These are phyloP conservation scores for Mucor indicus DNA, from an alignment of 371 early-diverging fungal species.

Conservation along the genomic window DNA sequence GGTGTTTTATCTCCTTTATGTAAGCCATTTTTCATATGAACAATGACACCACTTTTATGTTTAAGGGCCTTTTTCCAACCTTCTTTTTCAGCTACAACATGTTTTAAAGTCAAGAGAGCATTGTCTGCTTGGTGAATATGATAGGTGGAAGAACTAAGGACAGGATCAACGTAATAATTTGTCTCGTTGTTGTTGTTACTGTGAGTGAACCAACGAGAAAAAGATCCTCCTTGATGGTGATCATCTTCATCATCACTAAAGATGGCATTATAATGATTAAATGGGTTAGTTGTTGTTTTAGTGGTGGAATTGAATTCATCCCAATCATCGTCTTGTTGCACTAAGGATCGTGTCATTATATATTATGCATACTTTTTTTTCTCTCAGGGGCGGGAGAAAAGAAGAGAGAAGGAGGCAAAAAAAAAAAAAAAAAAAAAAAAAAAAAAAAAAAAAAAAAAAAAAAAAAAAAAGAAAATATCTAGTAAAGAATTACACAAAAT, in stretches of 20 bases:
- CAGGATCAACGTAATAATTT: conserved; percentile 34
- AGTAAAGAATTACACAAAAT: too few species aligned
- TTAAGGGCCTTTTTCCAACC: conserved; percentile 71
- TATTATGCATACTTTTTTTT: too few species aligned
- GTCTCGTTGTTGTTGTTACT: too few species aligned
- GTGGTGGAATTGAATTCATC: too few species aligned
- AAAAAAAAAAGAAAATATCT: too few species aligned
- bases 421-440: too few species aligned
- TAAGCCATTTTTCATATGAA: conserved; percentile 52
- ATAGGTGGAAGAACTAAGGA: conserved; percentile 34
- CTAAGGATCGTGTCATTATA: conserved; percentile 12
- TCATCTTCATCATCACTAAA: conserved; percentile 49
- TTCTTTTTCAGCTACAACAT: conserved; percentile 33
- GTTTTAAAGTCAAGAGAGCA: conserved; percentile 37
- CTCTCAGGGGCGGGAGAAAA: too few species aligned
- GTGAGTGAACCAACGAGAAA: too few species aligned
- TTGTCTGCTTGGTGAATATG: conserved; percentile 46
- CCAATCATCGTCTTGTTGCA: conserved; percentile 20
- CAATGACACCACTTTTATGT: conserved; percentile 68
- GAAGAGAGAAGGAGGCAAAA: too few species aligned
- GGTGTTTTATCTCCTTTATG: conserved; percentile 54
- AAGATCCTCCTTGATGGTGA: too few species aligned
- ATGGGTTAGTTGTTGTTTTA: too few species aligned
- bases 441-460: too few species aligned
- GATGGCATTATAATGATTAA: conserved; percentile 23